Conservation (phyloP, 768 basidiomycete genomes). For the Podaxis sp. region DNA sequence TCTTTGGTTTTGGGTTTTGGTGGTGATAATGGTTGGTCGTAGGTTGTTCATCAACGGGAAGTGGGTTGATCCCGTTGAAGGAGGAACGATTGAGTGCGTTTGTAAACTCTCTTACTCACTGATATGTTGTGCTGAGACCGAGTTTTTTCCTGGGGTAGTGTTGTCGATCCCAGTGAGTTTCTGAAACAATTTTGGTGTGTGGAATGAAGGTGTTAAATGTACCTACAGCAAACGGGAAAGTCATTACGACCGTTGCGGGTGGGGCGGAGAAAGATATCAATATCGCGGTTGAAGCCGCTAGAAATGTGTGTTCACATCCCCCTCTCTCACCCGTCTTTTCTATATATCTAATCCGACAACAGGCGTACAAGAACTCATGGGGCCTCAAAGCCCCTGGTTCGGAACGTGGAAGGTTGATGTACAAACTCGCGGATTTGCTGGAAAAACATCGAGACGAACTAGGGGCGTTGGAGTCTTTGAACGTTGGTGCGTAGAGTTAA, state of each 20-base stretch:
- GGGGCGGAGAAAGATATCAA: constrained; percentile 47
- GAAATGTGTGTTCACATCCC: constrained; percentile 15
- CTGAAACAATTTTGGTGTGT: neutral
- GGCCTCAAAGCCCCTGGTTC: constrained; percentile 58
- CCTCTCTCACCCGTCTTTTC: too few species aligned
- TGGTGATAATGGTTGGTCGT: neutral
- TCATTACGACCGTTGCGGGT: constrained; percentile 48
- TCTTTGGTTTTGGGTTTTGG: neutral
- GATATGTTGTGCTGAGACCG: neutral
- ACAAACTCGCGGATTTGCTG: constrained; percentile 65
- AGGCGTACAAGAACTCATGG: constrained; percentile 61
- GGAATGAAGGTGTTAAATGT: neutral
- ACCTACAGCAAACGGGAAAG: constrained; percentile 54
- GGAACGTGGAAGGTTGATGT: constrained; percentile 54
- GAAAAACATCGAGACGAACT: constrained; percentile 62
- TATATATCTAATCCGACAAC: constrained; percentile 14
- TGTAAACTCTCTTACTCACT: constrained; percentile 1
- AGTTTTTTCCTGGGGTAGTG: constrained; percentile 31
- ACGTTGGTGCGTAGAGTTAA: constrained; percentile 49
- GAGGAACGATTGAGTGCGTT: constrained; percentile 23
- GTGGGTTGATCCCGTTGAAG: constrained; percentile 26
- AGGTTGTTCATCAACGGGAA: constrained; percentile 26
- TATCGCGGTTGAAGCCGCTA: constrained; percentile 59
- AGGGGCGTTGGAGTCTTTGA: constrained; percentile 71
- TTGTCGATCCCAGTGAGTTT: constrained; percentile 50